These are phyloP conservation scores for Thraustochytrium sp. DNA, from an alignment of 352 stramenopile genomes.

Conservation along the genomic window DNA sequence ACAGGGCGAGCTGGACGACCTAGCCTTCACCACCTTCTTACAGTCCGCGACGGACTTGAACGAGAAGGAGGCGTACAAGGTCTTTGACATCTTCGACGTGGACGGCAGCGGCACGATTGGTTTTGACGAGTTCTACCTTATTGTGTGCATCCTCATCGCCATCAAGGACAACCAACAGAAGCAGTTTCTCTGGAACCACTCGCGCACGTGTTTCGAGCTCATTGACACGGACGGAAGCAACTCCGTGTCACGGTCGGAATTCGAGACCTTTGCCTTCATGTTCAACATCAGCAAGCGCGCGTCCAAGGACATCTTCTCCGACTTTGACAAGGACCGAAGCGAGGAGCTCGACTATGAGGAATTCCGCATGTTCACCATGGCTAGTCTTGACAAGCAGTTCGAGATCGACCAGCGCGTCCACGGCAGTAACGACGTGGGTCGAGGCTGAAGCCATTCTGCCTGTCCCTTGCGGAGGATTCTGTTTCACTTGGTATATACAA, in stretches of 20 bases:
- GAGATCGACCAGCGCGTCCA: conserved; percentile 27
- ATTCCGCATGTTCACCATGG: conserved; percentile 42
- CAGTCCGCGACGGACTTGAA: background rate
- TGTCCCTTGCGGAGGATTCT: no score
- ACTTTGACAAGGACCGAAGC: conserved; percentile 38
- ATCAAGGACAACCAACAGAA: conserved; percentile 40
- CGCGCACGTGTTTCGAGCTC: conserved; percentile 28
- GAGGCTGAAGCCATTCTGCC: no score
- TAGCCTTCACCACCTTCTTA: conserved; percentile 23
- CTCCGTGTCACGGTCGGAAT: background rate
- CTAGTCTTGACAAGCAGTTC: conserved; percentile 36
- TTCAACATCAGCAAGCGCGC: conserved; percentile 35
- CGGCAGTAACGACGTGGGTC: no score
- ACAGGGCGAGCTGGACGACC: conserved; percentile 22
- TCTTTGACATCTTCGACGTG: conserved; percentile 39
- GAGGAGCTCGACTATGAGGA: conserved; percentile 41
- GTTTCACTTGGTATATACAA: no score
- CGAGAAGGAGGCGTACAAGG: conserved; percentile 33
- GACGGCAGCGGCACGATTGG: conserved; percentile 15
- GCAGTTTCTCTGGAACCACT: conserved; percentile 39
- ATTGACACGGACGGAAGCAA: conserved; percentile 37
- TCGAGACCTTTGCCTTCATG: conserved; percentile 39
- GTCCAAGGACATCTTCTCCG: conserved; percentile 19
- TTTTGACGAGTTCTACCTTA: conserved; percentile 39
- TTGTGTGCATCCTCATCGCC: conserved; percentile 21